phyloP scores from a whole-genome alignment of 1,284 basidiomycete genomes.

The Leccinum subrobustum region DNA sequence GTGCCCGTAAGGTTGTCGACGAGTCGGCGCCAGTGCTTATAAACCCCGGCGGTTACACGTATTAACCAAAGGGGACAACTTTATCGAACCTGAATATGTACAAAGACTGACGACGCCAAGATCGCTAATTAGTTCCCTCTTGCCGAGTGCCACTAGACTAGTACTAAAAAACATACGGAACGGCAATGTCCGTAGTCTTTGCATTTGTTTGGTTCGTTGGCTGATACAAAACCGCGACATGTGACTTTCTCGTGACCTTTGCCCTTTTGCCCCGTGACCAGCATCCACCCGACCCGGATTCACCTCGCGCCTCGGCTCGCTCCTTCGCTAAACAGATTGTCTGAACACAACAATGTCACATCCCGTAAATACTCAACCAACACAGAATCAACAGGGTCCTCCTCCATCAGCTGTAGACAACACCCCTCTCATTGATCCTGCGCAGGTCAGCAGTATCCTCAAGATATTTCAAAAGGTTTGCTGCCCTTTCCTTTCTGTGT shows the following conservation, averaged over 20 bases:
- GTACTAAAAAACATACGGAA: too few species aligned
- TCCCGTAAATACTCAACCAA: constrained; percentile 17
- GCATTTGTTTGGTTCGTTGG: constrained; percentile 27
- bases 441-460: constrained; percentile 29
- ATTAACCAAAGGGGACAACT: background rate
- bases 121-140: too few species aligned
- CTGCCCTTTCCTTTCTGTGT: background rate
- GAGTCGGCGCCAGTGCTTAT: background rate
- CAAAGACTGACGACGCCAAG: too few species aligned
- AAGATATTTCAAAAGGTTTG: constrained; percentile 33
- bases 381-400: constrained; percentile 17
- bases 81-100: background rate
- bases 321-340: background rate
- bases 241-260: constrained; percentile 38
- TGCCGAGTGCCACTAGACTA: too few species aligned
- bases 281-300: constrained; percentile 13
- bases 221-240: constrained; percentile 33
- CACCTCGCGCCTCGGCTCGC: constrained; percentile 7
- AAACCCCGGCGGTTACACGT: constrained; percentile 4
- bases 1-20: background rate
- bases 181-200: constrained; percentile 16
- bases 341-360: constrained; percentile 15
- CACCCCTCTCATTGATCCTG: constrained; percentile 19
- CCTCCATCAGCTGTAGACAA: constrained; percentile 12
- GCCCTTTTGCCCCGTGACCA: constrained; percentile 36